Percentiles rank a stretch among this genome's conserved stretches.
Conservation (phyloP, 2,329 filamentous ascomycete species). For the Phoma sp. region DNA sequence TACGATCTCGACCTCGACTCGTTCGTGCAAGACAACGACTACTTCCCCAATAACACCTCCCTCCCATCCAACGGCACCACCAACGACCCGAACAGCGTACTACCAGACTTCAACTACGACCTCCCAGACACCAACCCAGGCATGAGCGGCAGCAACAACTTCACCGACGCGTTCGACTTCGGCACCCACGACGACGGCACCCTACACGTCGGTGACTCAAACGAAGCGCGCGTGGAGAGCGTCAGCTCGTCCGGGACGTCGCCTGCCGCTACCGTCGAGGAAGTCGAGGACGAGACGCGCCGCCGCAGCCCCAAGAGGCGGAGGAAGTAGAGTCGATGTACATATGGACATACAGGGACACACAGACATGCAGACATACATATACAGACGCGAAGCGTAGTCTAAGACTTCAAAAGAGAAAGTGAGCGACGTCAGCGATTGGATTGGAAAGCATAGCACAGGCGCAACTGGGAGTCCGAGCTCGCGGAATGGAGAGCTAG, state of each 20-base stretch:
- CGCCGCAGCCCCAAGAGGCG: slow-evolving; percentile 39
- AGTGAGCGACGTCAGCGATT: too few relatives aligned
- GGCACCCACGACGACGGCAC: slow-evolving; percentile 10
- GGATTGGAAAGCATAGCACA: slow-evolving; percentile 1
- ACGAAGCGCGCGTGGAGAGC: slow-evolving; percentile 49
- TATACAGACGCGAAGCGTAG: too few relatives aligned
- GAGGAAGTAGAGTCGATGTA: slow-evolving; percentile 30
- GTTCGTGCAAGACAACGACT: slow-evolving; percentile 64
- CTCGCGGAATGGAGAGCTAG: too few relatives aligned
- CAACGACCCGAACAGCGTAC: slow-evolving; percentile 6
- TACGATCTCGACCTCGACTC: slow-evolving; percentile 61
- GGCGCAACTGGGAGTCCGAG: not conserved
- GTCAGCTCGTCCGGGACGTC: slow-evolving; percentile 49
- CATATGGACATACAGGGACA: not conserved
- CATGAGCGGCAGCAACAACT: slow-evolving; percentile 5
- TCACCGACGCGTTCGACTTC: slow-evolving; percentile 16
- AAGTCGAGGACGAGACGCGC: slow-evolving; percentile 44
- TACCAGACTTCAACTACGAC: slow-evolving; percentile 40
- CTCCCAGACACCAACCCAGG: slow-evolving; percentile 17
- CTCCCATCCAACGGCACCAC: not conserved
- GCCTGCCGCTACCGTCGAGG: slow-evolving; percentile 47
- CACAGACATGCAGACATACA: too few relatives aligned
- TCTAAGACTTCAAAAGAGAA: too few relatives aligned
- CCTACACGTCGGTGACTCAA: slow-evolving; percentile 8
- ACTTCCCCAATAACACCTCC: slow-evolving; percentile 50